These are phyloP conservation scores for Purpureocillium lavendulum DNA, from an alignment of 2,329 filamentous ascomycete species.

Conservation along the genomic window DNA sequence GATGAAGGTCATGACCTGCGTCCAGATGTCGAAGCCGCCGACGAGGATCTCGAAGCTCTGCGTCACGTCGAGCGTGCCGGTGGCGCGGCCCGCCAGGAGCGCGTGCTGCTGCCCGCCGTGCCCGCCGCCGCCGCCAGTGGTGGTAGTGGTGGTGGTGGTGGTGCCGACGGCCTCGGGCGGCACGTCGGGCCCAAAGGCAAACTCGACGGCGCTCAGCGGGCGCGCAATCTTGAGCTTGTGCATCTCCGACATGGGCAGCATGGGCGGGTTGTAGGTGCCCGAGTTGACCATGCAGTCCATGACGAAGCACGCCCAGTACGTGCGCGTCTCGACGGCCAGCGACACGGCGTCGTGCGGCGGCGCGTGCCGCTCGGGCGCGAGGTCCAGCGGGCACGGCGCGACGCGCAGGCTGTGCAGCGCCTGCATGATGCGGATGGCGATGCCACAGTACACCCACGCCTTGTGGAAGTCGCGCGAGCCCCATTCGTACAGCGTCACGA, in stretches of 20 bases:
- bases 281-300: constrained; percentile 36
- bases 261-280: constrained; percentile 27
- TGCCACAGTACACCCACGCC: constrained; percentile 33
- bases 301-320: constrained; percentile 37
- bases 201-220: constrained; percentile 25
- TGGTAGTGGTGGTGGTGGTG: too few species aligned
- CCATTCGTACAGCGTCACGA: constrained; percentile 32
- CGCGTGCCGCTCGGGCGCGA: constrained; percentile 9
- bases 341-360: constrained; percentile 13
- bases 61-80: constrained; percentile 14
- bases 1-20: constrained; percentile 30
- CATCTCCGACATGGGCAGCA: constrained; percentile 26
- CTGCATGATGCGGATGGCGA: constrained; percentile 31
- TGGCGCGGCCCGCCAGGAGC: constrained; percentile 2
- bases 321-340: constrained; percentile 25
- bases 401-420: constrained; percentile 20
- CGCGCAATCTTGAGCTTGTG: constrained; percentile 21
- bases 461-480: constrained; percentile 30
- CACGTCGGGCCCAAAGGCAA: constrained; percentile 25
- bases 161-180: constrained; percentile 4
- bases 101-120: too few species aligned
- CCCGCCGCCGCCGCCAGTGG: too few species aligned
- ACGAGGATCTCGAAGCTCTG: constrained; percentile 27
- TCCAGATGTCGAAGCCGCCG: constrained; percentile 34
- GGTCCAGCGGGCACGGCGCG: constrained; percentile 17